phyloP scores from a whole-genome alignment of 2,329 filamentous ascomycete species.

The Paraconiothyrium sp. region DNA sequence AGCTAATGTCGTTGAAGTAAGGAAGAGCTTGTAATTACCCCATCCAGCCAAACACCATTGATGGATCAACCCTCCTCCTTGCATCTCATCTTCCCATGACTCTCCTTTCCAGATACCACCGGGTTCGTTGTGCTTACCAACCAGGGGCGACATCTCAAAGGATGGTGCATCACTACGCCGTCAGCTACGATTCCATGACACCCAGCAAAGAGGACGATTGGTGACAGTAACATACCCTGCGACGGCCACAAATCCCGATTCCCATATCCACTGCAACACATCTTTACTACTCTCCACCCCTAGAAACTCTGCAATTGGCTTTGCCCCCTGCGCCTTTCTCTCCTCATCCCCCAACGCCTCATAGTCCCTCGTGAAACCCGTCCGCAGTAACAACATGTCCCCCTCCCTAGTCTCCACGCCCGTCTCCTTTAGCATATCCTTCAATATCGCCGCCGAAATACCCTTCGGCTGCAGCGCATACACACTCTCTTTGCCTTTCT shows the following conservation, averaged over 20 bases:
- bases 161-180: conserved; percentile 44
- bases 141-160: conserved; percentile 56
- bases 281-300: conserved; percentile 53
- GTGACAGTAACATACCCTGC: conserved; percentile 43
- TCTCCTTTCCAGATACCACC: conserved; percentile 48
- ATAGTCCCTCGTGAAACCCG: conserved; percentile 52
- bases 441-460: conserved; percentile 34
- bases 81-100: conserved; percentile 47
- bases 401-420: conserved; percentile 46
- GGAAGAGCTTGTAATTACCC: conserved; percentile 29
- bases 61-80: conserved; percentile 46
- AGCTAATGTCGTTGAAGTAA: conserved; percentile 8
- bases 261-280: conserved; percentile 58
- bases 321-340: conserved; percentile 39
- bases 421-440: conserved; percentile 47
- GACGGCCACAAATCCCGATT: conserved; percentile 56
- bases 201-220: not conserved
- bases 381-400: conserved; percentile 42
- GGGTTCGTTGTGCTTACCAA: conserved; percentile 41
- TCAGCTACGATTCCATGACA: not conserved
- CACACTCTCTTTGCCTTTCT: conserved; percentile 29
- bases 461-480: conserved; percentile 33
- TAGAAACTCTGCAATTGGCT: conserved; percentile 45
- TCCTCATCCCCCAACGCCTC: conserved; percentile 27
- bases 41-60: conserved; percentile 47